These are phyloP conservation scores for Pythium apleroticum DNA, from an alignment of 352 stramenopile genomes.

Conservation along the genomic window DNA sequence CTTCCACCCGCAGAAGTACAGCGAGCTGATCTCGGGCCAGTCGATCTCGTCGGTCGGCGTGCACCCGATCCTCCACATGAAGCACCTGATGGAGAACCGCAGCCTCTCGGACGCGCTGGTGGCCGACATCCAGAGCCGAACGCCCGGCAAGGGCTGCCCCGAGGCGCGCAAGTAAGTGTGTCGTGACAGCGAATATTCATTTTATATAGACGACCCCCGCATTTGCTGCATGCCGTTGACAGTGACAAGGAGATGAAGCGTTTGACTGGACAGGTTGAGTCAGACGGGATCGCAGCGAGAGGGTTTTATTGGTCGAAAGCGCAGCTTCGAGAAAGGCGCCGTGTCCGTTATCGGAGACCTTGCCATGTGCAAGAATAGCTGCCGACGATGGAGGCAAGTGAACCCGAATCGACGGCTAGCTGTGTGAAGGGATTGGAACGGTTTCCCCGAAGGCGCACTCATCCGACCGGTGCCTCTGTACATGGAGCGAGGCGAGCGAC, in stretches of 20 bases:
- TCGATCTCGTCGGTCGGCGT: conserved; percentile 92
- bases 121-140: conserved; percentile 75
- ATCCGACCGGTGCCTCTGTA: neutral
- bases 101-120: conserved; percentile 85
- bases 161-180: conserved; percentile 34
- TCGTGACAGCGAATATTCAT: conserved; percentile 5
- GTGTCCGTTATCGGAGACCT: conserved; percentile 13
- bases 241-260: too few species aligned
- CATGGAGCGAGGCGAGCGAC: neutral
- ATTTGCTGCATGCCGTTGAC: too few species aligned
- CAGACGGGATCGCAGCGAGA: neutral
- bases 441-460: neutral
- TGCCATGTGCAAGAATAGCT: neutral
- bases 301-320: conserved; percentile 9
- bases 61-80: conserved; percentile 97
- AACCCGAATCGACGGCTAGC: neutral
- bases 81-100: conserved; percentile 92
- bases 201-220: conserved; percentile 26
- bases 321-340: neutral
- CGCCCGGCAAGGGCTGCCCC: conserved; percentile 53
- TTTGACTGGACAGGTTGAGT: neutral
- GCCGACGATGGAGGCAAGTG: neutral
- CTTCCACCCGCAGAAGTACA: conserved; percentile 93
- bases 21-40: conserved; percentile 86
- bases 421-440: neutral